Evolutionary conservation across 2,329 filamentous ascomycete species (phyloP).

Genomic region (Colletotrichum gigasporum): DNA sequence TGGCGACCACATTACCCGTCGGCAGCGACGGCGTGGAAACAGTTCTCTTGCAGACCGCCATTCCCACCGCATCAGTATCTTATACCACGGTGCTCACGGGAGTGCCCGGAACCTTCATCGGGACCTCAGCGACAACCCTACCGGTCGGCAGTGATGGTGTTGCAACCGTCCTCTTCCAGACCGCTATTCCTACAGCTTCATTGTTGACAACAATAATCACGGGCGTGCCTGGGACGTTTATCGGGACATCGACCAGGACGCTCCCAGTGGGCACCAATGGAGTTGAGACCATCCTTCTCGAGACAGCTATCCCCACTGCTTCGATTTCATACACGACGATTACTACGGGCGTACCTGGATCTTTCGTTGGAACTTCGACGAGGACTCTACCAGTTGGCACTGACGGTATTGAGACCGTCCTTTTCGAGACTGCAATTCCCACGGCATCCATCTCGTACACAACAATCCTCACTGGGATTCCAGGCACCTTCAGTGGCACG

Average conservation of each 20-base stretch:
- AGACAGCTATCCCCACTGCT: neutral
- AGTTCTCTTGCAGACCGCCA: neutral
- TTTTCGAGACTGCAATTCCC: neutral
- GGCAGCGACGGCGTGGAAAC: constrained; percentile 7
- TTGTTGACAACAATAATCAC: no score
- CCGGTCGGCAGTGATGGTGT: neutral
- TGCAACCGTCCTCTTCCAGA: constrained; percentile 6
- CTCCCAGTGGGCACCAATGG: no score
- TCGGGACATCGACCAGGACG: no score
- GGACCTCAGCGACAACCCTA: neutral
- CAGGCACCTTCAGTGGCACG: neutral
- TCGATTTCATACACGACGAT: neutral
- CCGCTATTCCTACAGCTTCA: neutral
- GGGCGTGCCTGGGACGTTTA: no score
- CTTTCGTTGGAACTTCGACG: neutral
- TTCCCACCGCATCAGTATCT: neutral
- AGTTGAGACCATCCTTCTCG: neutral
- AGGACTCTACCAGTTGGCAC: neutral
- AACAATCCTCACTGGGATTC: neutral
- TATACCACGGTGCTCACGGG: neutral
- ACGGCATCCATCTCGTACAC: neutral
- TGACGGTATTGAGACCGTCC: neutral
- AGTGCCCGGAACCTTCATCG: neutral
- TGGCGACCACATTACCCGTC: neutral
- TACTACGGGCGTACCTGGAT: neutral